phyloP scores from a whole-genome alignment of 345 rosid genomes.

The Lumnitzera littorea region DNA sequence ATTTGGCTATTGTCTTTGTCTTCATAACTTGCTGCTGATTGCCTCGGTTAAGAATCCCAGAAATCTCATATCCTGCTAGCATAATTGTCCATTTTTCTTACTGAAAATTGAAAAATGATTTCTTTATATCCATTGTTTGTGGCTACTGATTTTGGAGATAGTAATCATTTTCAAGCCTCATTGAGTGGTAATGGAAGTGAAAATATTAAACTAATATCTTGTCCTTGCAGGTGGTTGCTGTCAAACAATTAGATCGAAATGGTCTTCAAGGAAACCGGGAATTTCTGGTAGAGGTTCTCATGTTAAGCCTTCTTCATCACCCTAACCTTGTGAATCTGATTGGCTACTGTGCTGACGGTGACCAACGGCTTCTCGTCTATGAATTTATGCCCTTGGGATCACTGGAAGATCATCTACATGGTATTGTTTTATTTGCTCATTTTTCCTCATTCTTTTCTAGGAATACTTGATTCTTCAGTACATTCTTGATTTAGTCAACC shows the following conservation, averaged over 20 bases:
- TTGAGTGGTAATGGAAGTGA: not conserved
- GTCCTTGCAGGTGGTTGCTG: constrained; percentile 74
- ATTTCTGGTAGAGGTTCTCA: constrained; percentile 96
- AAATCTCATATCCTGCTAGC: no score
- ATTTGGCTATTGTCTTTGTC: not conserved
- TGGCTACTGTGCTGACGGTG: constrained; percentile 99
- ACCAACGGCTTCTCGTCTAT: constrained; percentile 95
- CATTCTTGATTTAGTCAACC: not conserved
- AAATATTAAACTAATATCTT: not conserved
- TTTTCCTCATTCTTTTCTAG: constrained; percentile 1
- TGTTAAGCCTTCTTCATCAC: constrained; percentile 99
- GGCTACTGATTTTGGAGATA: no score
- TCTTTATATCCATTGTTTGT: no score
- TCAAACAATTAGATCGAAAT: constrained; percentile 90
- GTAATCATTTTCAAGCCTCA: no score
- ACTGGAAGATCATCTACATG: constrained; percentile 96
- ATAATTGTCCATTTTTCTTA: no score
- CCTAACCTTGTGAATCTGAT: constrained; percentile 88
- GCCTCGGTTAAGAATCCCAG: no score
- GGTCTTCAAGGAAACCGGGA: constrained; percentile 99
- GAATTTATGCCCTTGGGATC: constrained; percentile 98
- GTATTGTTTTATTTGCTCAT: constrained; percentile 28
- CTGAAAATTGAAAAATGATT: no score
- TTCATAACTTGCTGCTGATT: not conserved
- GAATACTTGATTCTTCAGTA: not conserved